Base-by-base conservation (phyloP, 179 eudicot species). In the Spergularia azorica region DNA sequence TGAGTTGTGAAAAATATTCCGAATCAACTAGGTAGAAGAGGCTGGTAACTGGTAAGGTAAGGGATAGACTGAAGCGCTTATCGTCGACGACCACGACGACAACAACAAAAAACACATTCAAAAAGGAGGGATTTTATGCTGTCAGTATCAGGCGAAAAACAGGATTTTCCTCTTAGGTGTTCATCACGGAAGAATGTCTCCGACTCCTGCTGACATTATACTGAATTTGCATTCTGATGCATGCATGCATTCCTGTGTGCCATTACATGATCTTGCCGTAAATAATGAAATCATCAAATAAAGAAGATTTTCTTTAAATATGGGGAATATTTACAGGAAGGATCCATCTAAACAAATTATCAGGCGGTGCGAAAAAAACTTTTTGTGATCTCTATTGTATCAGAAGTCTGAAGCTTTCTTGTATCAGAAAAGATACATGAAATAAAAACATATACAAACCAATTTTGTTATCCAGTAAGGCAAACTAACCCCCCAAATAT, bases 391-490 rank as follows among this genome's bases (percentile, higher is more conserved):
- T 67, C 77, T 76, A 72, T 15, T 64, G 79, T 63, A 75, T 71
- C 57, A 63, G 68, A 70, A 63, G 26, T 70, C 79, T 57, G n/a
- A 80, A 64, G 63, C 62, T 57, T 71, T 54, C 54, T 67, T 80
- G 79, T 75, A 75, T 70, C 38, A 77, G 48, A 26, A 76, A 80
- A 71, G 48, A 36, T 67, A 52, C 83, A 72, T 51, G 7, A 73
- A 71, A 66, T 70, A 54, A 67, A 46, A 64, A 72, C 76, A 81
- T 76, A 77, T 81, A 72, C 79, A 81, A 67, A 72, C 70, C 61
- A 36, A 36, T 72, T 66, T 38, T 38, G 77, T 79, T 66, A 79
- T 58, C 67, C 76, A 71, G 63, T 70, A 78, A 79, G 73, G 60
- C 16, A 67, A 74, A 50, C 78, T 73, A 73, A 60, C 58, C 56